Conservation (phyloP, 768 basidiomycete species). For the Gloeophyllum trabeum region DNA sequence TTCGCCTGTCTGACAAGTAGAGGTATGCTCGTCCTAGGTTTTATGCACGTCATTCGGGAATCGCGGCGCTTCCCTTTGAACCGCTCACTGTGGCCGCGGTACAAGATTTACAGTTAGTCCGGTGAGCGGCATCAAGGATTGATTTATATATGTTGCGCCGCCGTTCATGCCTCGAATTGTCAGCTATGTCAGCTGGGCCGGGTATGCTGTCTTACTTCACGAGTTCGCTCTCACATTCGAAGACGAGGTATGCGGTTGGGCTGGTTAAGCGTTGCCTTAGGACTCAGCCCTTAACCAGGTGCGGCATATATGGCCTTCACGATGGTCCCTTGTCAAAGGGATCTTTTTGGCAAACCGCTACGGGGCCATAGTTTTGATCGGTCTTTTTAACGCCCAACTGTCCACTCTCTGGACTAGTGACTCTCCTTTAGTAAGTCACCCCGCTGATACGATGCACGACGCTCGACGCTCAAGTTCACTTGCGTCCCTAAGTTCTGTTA, state of each 20-base stretch:
- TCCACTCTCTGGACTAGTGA: neutral
- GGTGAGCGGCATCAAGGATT: neutral
- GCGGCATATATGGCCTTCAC: neutral
- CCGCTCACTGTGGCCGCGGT: neutral
- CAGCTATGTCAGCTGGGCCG: neutral
- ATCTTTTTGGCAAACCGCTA: neutral
- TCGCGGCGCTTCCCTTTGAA: neutral
- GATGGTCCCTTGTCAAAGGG: neutral
- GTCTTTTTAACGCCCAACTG: neutral
- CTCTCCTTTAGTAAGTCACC: neutral
- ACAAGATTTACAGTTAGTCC: neutral
- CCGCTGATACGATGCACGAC: neutral
- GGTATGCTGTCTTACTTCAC: neutral
- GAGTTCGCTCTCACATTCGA: neutral
- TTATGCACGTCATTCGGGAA: neutral
- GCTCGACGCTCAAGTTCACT: neutral
- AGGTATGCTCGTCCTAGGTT: neutral
- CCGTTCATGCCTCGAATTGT: neutral
- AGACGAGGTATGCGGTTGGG: neutral
- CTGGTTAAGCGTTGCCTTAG: neutral
- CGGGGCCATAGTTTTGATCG: neutral
- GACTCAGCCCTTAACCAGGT: neutral
- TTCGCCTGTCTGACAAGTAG: neutral
- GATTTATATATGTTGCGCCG: neutral
- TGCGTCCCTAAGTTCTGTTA: neutral